A percentile compares a stretch with the other conserved stretches of the same genome.
phyloP scores from a whole-genome alignment of 768 basidiomycete species.

The Podaxis mareebaensis region DNA sequence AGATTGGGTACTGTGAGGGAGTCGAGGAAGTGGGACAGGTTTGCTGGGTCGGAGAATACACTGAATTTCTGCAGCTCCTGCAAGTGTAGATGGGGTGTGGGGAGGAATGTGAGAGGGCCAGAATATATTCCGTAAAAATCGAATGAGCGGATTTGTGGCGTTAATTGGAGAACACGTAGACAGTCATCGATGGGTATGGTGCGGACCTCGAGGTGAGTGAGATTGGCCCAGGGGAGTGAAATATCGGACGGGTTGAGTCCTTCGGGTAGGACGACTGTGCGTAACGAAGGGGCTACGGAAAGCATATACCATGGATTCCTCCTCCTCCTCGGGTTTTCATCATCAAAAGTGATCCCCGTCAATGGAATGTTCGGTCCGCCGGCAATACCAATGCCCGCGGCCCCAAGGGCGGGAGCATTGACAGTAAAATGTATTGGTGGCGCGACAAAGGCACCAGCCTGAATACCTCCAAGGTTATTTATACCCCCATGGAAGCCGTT shows the following conservation, averaged over 20 bases:
- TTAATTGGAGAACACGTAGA: slow-evolving; percentile 4
- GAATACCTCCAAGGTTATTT: slow-evolving; percentile 1
- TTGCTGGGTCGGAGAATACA: slow-evolving; percentile 11
- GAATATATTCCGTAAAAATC: slow-evolving; percentile 14
- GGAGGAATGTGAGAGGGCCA: slow-evolving; percentile 2
- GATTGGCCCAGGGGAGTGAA: slow-evolving; percentile 5
- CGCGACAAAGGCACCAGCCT: not conserved
- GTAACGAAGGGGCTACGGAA: slow-evolving; percentile 8
- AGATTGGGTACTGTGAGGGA: not conserved
- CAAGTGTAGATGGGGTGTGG: not conserved
- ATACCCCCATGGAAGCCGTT: slow-evolving; percentile 1
- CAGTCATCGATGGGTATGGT: slow-evolving; percentile 13
- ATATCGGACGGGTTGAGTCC: slow-evolving; percentile 8
- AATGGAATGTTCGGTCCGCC: not conserved
- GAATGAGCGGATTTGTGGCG: slow-evolving; percentile 8
- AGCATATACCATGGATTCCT: slow-evolving; percentile 14
- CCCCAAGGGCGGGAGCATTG: not conserved
- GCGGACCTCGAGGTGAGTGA: slow-evolving; percentile 13
- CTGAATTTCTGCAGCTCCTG: not conserved
- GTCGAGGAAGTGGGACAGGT: slow-evolving; percentile 3
- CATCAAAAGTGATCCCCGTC: not conserved
- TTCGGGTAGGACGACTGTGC: slow-evolving; percentile 13
- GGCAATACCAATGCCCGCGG: not conserved
- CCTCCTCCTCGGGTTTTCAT: not conserved
- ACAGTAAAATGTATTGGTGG: not conserved